Base-by-base conservation (phyloP, 2,329 filamentous ascomycete species). In the Scedosporium apiospermum region DNA sequence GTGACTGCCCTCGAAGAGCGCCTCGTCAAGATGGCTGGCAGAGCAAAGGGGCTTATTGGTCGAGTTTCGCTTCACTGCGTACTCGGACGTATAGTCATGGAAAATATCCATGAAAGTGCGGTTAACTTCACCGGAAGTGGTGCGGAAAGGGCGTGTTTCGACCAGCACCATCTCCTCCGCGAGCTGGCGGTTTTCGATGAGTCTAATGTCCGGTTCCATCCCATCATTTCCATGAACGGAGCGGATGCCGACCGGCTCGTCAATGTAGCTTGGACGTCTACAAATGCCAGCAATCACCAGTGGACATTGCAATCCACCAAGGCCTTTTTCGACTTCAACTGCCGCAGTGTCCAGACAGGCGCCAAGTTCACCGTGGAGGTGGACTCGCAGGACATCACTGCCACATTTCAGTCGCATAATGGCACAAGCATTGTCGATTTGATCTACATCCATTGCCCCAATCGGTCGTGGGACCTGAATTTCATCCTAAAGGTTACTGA, bases 391-490 rank as follows among this genome's bases (percentile, higher is more conserved):
- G 3, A 70, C 64, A 0, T 71, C 70, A 23, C 30, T 60, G 1
- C 66, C 69, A 61, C 57, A 58, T 14, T 72, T 68, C 42, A 64
- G 65, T 30, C 65, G 67, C 2, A 38, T 58, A 27, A 41, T 14
- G 5, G 58, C 67, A 12, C 68, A 71, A 14, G 14, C 71, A 2
- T 66, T 65, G 30, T 30, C 3, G 62, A 60, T 2, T 42, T 62
- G n/a, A 57, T 70, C 2, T 68, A 67, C 41, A 57, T 75, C 2
- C 73, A 74, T 30, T 75, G 73, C 38, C 63, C 69, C 5, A 64
- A 63, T 4, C 66, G 68, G 9, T 68, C 72, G 1, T 75, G 73
- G 73, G 73, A 74, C 57, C 63, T 74, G 30, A 68, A 71, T 18
- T 30, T 49, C 49, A 26, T 16, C 34, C 46, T 63, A n/a, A 12